phyloP scores from a whole-genome alignment of 1,139 yeast species.

The Magnusiomyces tetraspermus region DNA sequence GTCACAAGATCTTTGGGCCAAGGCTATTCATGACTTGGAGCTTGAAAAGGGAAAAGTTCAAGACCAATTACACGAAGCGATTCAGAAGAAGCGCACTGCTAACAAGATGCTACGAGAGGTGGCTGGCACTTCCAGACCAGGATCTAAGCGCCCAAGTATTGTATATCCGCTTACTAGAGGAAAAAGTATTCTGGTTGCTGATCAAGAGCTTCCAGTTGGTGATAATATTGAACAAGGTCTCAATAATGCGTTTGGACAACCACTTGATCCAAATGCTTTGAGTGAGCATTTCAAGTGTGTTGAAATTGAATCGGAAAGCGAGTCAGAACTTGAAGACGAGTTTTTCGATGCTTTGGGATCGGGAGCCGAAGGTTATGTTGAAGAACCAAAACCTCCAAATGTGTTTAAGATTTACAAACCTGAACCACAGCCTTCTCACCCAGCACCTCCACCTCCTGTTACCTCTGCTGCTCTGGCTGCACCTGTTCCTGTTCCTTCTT shows the following conservation, averaged over 20 bases:
- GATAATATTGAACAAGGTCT: no score
- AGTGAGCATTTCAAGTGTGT: conserved; percentile 33
- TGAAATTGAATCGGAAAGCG: conserved; percentile 33
- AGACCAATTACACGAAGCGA: conserved; percentile 55
- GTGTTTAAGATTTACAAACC: conserved; percentile 11
- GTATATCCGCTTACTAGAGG: background rate
- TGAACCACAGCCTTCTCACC: conserved; percentile 3
- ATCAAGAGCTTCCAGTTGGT: no score
- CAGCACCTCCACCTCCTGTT: background rate
- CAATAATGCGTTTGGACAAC: no score
- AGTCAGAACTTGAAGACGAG: conserved; percentile 73
- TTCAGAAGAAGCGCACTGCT: conserved; percentile 60
- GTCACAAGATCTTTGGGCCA: conserved; percentile 83
- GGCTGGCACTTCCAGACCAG: conserved; percentile 13
- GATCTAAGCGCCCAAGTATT: background rate
- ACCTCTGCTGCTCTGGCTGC: no score
- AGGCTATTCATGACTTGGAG: conserved; percentile 76
- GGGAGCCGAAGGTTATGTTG: conserved; percentile 25
- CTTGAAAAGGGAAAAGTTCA: conserved; percentile 71
- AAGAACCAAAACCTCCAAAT: conserved; percentile 12
- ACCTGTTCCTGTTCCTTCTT: no score
- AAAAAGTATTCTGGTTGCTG: background rate
- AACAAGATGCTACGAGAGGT: conserved; percentile 39
- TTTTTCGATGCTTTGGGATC: conserved; percentile 81
- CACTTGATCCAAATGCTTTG: no score